Evolutionary conservation across 2,329 filamentous ascomycete species (phyloP).

Genomic region (Scytalidium lignicola): DNA sequence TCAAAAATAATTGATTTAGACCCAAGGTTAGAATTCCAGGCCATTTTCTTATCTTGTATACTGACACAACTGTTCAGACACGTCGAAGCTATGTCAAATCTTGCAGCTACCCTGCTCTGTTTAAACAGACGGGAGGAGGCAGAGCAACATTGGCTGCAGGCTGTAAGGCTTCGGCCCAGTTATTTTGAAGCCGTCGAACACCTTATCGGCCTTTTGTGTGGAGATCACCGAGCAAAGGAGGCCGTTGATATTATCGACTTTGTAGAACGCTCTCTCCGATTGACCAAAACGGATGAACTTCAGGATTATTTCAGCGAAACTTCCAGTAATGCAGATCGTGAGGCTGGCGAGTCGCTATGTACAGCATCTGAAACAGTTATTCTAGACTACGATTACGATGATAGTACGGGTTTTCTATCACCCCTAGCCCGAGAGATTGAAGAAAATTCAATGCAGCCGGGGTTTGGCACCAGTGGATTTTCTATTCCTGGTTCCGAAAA

Average conservation of each 20-base stretch:
- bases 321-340: slow-evolving; percentile 43
- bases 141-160: slow-evolving; percentile 76
- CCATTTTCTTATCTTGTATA: neutral
- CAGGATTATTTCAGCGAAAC: slow-evolving; percentile 54
- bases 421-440: slow-evolving; percentile 12
- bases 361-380: slow-evolving; percentile 21
- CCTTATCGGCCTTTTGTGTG: slow-evolving; percentile 80
- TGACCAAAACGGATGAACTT: slow-evolving; percentile 40
- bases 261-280: slow-evolving; percentile 68
- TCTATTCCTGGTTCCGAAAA: slow-evolving; percentile 81
- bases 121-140: slow-evolving; percentile 79
- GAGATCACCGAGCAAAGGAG: slow-evolving; percentile 72
- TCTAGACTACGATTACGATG: slow-evolving; percentile 24
- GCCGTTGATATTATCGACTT: slow-evolving; percentile 83
- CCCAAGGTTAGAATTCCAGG: slow-evolving; percentile 40
- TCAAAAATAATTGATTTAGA: slow-evolving; percentile 55
- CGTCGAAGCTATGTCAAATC: slow-evolving; percentile 89
- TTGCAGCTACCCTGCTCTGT: slow-evolving; percentile 83
- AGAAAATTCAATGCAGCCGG: slow-evolving; percentile 17
- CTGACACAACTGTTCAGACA: slow-evolving; percentile 39
- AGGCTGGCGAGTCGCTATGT: slow-evolving; percentile 19
- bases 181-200: slow-evolving; percentile 96
- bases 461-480: slow-evolving; percentile 79
- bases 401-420: slow-evolving; percentile 13
- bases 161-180: slow-evolving; percentile 76